phyloP scores from a whole-genome alignment of 768 basidiomycete genomes.

The Coprinopsis strossmayeri region DNA sequence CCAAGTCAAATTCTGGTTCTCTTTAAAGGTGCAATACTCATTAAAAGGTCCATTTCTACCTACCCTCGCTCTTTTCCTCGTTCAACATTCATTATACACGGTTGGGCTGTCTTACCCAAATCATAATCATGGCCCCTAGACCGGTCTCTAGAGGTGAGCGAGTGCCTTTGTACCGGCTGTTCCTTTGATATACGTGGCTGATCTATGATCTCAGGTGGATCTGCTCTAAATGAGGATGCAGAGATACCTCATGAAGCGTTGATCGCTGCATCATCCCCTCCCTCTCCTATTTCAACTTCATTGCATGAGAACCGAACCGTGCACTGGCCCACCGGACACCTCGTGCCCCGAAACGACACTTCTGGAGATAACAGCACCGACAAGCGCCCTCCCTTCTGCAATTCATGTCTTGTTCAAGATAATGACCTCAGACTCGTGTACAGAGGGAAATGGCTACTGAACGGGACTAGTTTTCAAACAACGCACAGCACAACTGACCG shows the following conservation, averaged over 20 bases:
- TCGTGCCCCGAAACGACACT: no score
- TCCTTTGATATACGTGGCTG: no score
- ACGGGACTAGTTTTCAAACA: slow-evolving; percentile 21
- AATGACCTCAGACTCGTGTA: slow-evolving; percentile 32
- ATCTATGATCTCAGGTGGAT: no score
- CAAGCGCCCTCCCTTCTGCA: slow-evolving; percentile 11
- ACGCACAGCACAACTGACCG: slow-evolving; percentile 27
- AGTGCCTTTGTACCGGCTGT: background rate
- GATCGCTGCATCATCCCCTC: no score
- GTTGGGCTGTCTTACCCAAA: background rate
- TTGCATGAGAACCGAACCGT: no score
- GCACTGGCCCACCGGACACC: no score
- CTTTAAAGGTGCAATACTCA: slow-evolving; percentile 2
- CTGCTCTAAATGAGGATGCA: no score
- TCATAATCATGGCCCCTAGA: slow-evolving; percentile 11
- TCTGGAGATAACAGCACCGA: no score
- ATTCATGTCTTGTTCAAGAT: slow-evolving; percentile 21
- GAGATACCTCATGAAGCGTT: no score
- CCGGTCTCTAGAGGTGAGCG: slow-evolving; percentile 7
- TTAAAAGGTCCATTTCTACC: background rate
- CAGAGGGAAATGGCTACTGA: slow-evolving; percentile 28
- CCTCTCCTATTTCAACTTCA: no score
- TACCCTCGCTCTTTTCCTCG: slow-evolving; percentile 1
- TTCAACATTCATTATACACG: background rate
- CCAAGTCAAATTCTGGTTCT: background rate